Evolutionary conservation across 2,329 filamentous ascomycete genomes (phyloP), one percentile per base, ranked within the genome.

Genomic region (Colletotrichum musicola): DNA sequence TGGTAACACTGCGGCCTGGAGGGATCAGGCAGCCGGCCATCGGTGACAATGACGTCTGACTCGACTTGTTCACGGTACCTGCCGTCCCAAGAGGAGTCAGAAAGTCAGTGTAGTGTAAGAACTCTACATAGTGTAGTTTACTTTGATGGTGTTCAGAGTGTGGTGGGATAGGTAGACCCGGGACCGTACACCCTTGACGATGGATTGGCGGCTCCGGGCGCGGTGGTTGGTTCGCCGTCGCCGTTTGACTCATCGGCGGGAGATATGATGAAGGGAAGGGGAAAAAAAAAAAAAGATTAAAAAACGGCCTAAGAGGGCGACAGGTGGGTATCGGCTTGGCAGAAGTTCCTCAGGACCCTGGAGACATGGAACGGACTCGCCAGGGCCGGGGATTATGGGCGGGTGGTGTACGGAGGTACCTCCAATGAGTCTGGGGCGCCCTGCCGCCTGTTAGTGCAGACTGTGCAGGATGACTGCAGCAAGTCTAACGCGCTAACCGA

Each of bases 291-390:
- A 35, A 35, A 35, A 10, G 6, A 35, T 35, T 10, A 35, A 35
- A 35, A 35, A 58, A 50, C 18, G 46, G 46, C 12, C 20, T 42
- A 38, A 46, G 53, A 68, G 53, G 64, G 64, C 54, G 53, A 22
- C 40, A 47, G 53, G 55, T 65, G 66, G 66, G 66, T 69, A 65
- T 50, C 16, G 25, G 18, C 66, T 51, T 56, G 62, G 66, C 66
- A 69, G 66, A 69, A 69, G 66, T 69, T 69, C 66, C 66, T 69
- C 27, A 44, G 42, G 65, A 61, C 65, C 62, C 62, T 60, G 27
- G 62, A 49, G 27, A 38, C 54, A 62, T 53, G 59, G 59, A 53
- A 40, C 46, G 51, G 12, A 16, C 46, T 35, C n/a, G 46, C 46
- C 46, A 49, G 12, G 46, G 5, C 44, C 16, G 44, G 44, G 16